phyloP scores from a whole-genome alignment of 2,329 filamentous ascomycete species.

The Pyricularia sp. region DNA sequence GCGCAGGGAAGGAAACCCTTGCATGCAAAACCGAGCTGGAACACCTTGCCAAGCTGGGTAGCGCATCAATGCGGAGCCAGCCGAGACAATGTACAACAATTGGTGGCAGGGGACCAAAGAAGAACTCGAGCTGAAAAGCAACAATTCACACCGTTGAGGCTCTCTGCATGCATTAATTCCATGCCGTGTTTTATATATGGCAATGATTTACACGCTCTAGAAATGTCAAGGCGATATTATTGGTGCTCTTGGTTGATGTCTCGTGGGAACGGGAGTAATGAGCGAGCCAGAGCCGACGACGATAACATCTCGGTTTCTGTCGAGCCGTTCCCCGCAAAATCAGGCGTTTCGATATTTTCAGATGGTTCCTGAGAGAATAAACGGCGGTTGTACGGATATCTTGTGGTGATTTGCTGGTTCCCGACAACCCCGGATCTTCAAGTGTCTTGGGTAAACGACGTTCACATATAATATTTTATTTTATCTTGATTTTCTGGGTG shows the following conservation, averaged over 20 bases:
- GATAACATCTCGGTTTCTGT: not conserved
- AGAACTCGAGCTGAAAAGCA: not conserved
- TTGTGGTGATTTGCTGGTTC: not conserved
- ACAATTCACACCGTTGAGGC: not conserved
- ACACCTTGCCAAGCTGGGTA: not conserved
- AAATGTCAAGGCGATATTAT: not conserved
- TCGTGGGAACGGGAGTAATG: not conserved
- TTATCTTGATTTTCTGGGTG: no score
- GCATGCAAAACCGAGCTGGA: not conserved
- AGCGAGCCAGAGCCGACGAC: not conserved
- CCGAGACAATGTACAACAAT: not conserved
- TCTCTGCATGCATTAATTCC: not conserved
- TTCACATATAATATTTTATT: not conserved
- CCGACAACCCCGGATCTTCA: not conserved
- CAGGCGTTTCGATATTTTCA: not conserved
- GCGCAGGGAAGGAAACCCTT: not conserved
- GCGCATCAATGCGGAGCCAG: not conserved
- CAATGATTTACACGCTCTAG: not conserved
- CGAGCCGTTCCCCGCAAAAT: not conserved
- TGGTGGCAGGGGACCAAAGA: no score
- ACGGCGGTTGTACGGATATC: not conserved
- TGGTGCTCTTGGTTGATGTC: not conserved
- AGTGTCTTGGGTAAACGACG: not conserved
- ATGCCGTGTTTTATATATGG: not conserved
- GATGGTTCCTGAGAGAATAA: not conserved